A percentile compares a stretch with the other conserved stretches of the same genome.
phyloP scores from a whole-genome alignment of 306 rosid genomes.

The Alnus glutinosa region DNA sequence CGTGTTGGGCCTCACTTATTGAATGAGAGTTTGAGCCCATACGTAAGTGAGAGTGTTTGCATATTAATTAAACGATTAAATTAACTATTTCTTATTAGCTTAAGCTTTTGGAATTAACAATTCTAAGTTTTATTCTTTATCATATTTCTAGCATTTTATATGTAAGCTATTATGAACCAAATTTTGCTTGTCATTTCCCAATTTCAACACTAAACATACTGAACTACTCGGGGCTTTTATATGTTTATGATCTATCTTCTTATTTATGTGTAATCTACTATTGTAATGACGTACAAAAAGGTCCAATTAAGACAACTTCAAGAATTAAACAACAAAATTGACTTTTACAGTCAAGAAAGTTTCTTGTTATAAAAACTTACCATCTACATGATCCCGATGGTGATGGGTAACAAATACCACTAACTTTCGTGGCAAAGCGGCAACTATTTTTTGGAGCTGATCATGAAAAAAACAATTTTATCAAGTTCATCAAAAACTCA shows the following conservation, averaged over 20 bases:
- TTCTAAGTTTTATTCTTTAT: neutral
- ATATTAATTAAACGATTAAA: too few species aligned
- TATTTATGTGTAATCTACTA: neutral
- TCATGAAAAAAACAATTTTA: constrained; percentile 29
- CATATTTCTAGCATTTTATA: neutral
- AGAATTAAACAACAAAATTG: constrained; percentile 6
- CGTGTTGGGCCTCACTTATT: too few species aligned
- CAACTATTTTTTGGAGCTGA: constrained; percentile 72
- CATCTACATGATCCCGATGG: constrained; percentile 82
- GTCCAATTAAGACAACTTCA: neutral
- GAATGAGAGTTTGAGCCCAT: too few species aligned
- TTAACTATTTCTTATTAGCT: too few species aligned
- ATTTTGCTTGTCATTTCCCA: neutral
- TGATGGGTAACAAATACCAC: constrained; percentile 88
- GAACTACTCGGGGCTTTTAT: neutral
- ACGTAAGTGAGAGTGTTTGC: too few species aligned
- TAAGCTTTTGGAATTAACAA: too few species aligned
- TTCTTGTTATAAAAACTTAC: constrained; percentile 40
- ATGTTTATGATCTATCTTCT: neutral
- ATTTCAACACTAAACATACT: neutral
- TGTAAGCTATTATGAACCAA: neutral
- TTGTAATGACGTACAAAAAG: neutral
- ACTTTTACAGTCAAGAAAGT: neutral
- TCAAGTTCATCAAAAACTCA: constrained; percentile 19
- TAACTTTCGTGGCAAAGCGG: constrained; percentile 74